Conservation (phyloP, 75 land plant species). For the Azolla pinnata region DNA sequence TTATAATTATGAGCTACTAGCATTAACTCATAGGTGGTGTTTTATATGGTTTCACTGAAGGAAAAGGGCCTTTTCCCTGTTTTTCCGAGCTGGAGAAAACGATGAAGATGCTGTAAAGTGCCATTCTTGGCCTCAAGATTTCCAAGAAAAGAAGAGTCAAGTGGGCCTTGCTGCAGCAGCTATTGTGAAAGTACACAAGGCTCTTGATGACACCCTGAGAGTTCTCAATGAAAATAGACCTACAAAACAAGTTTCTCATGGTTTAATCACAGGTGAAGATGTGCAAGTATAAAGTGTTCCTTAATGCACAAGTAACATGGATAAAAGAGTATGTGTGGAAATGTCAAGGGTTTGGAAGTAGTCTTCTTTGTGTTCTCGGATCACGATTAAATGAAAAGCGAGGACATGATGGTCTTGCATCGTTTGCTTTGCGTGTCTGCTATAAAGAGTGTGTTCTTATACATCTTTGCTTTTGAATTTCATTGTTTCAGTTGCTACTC, state of each 20-base stretch:
- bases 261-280: slow-evolving; percentile 32
- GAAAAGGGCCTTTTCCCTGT: slow-evolving; percentile 71
- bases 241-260: slow-evolving; percentile 20
- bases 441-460: too few species aligned
- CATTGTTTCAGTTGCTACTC: neutral
- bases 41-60: slow-evolving; percentile 26
- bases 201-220: slow-evolving; percentile 21
- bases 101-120: slow-evolving; percentile 60
- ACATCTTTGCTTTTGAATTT: too few species aligned
- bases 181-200: slow-evolving; percentile 49
- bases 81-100: slow-evolving; percentile 57
- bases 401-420: too few species aligned
- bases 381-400: too few species aligned
- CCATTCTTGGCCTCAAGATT: slow-evolving; percentile 76
- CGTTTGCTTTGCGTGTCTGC: too few species aligned
- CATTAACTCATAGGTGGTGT: neutral
- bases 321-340: too few species aligned
- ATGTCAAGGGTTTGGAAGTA: too few species aligned
- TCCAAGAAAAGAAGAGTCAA: slow-evolving; percentile 34
- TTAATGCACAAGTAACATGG: too few species aligned
- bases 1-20: neutral
- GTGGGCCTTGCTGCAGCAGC: slow-evolving; percentile 86
- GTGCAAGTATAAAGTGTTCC: too few species aligned
- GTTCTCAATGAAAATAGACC: slow-evolving; percentile 27
- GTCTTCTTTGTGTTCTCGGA: too few species aligned